Conservation (phyloP, 2,329 filamentous ascomycete genomes). For the Graphium sp. region DNA sequence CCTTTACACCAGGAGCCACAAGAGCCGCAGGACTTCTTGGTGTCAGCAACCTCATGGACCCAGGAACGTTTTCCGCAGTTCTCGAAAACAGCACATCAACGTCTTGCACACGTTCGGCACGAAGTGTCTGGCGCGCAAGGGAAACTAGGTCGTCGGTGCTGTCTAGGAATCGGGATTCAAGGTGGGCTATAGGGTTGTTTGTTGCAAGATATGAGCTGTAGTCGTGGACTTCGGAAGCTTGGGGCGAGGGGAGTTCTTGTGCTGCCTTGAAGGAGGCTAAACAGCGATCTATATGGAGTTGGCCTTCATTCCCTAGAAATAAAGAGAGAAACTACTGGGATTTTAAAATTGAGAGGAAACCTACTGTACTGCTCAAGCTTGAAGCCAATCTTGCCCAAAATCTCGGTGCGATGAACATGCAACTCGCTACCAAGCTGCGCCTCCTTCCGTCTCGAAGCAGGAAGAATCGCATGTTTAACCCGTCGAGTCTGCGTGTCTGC, state of each 20-base stretch:
- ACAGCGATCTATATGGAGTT: constrained; percentile 43
- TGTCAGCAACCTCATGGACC: no score
- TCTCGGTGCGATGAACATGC: constrained; percentile 40
- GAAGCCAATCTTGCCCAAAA: constrained; percentile 44
- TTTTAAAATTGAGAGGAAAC: constrained; percentile 12
- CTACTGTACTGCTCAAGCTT: constrained; percentile 54
- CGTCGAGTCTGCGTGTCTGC: constrained; percentile 30
- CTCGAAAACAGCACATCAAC: no score
- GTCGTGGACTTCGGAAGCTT: constrained; percentile 28
- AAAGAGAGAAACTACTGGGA: no score
- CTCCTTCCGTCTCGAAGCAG: constrained; percentile 43
- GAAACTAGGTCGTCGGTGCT: constrained; percentile 35
- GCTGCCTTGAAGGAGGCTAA: constrained; percentile 39
- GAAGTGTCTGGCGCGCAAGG: no score
- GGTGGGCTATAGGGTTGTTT: constrained; percentile 35
- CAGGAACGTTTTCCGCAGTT: no score
- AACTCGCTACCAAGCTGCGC: constrained; percentile 35
- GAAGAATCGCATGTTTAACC: constrained; percentile 25
- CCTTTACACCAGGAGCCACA: no score
- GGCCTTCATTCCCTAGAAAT: no score
- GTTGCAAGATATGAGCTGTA: constrained; percentile 36
- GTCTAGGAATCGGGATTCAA: constrained; percentile 44
- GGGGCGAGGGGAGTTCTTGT: constrained; percentile 30
- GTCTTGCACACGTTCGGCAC: no score
- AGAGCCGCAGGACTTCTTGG: no score